Conservation (phyloP, 176 grass and related monocot species). For the Pharus latifolius region DNA sequence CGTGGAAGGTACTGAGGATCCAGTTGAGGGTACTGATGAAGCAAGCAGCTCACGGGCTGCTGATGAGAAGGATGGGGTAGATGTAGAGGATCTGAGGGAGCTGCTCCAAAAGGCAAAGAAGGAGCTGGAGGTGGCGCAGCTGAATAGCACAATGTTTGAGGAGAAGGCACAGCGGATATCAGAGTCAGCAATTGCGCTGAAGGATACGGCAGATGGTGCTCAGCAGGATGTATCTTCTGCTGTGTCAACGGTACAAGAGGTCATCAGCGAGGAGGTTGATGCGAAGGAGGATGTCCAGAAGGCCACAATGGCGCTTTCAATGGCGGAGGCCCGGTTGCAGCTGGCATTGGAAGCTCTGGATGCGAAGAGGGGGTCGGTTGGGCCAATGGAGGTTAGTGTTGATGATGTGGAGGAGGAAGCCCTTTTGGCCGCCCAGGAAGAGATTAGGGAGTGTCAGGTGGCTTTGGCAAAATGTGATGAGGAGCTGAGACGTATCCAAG, state of each 20-base stretch:
- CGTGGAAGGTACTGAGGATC: conserved; percentile 16
- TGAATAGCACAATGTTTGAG: conserved; percentile 91
- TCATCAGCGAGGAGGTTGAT: conserved; percentile 48
- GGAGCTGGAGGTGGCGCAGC: conserved; percentile 59
- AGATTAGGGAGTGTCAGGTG: conserved; percentile 43
- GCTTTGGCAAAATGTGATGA: conserved; percentile 40
- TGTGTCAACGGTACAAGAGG: conserved; percentile 55
- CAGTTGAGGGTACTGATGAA: background rate
- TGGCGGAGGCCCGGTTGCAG: conserved; percentile 76
- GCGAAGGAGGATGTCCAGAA: conserved; percentile 70
- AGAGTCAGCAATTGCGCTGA: conserved; percentile 73
- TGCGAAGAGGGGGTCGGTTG: conserved; percentile 26
- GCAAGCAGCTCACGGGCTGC: background rate
- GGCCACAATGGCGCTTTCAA: conserved; percentile 78
- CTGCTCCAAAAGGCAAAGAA: conserved; percentile 38
- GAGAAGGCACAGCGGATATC: conserved; percentile 79
- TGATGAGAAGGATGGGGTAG: conserved; percentile 25
- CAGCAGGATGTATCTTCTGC: conserved; percentile 41
- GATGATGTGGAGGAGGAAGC: conserved; percentile 56
- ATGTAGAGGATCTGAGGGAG: conserved; percentile 44
- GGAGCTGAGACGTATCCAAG: conserved; percentile 38
- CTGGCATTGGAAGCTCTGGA: conserved; percentile 42
- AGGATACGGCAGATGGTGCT: conserved; percentile 56
- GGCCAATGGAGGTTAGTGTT: conserved; percentile 23
- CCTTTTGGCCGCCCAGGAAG: conserved; percentile 38